Percentiles rank a stretch among this genome's conserved stretches.
phyloP scores from a whole-genome alignment of 345 rosid genomes.

The Ceriops decandra region DNA sequence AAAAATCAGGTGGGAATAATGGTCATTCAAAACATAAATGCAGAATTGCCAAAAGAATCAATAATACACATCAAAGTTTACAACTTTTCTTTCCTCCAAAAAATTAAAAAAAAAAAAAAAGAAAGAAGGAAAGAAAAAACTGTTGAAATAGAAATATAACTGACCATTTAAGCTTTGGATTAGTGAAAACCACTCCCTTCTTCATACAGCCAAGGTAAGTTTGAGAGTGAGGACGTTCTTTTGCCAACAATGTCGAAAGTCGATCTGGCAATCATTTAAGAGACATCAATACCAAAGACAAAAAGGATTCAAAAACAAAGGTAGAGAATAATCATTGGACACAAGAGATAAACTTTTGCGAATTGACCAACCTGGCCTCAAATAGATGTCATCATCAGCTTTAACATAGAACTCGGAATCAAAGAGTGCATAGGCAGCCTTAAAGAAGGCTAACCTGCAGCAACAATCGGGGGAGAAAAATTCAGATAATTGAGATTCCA shows the following conservation, averaged over 20 bases:
- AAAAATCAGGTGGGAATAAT: not conserved
- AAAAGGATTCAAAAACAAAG: not conserved
- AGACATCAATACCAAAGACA: not conserved
- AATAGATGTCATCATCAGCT: slow-evolving; percentile 92
- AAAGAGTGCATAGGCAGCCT: slow-evolving; percentile 76
- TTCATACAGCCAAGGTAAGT: slow-evolving; percentile 95
- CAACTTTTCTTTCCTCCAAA: not conserved
- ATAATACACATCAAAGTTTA: not conserved
- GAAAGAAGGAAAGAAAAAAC: slow-evolving; percentile 6
- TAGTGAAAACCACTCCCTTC: slow-evolving; percentile 82
- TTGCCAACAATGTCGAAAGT: slow-evolving; percentile 69
- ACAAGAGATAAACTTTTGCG: slow-evolving; percentile 5
- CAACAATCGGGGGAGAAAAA: not conserved
- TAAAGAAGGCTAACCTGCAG: slow-evolving; percentile 79
- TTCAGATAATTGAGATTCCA: not conserved
- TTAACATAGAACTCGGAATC: slow-evolving; percentile 87
- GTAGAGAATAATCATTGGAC: not conserved
- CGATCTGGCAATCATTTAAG: slow-evolving; percentile 47
- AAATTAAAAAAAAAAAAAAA: not conserved
- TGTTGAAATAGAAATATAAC: slow-evolving; percentile 13
- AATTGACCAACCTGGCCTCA: slow-evolving; percentile 71
- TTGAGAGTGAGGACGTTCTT: slow-evolving; percentile 73
- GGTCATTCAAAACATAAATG: not conserved
- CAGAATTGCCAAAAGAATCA: not conserved
- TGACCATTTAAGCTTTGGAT: slow-evolving; percentile 86